Evolutionary conservation across 2,329 filamentous ascomycete genomes (phyloP), one percentile per base, ranked within the genome.

Genomic region (Cercospora sesami): DNA sequence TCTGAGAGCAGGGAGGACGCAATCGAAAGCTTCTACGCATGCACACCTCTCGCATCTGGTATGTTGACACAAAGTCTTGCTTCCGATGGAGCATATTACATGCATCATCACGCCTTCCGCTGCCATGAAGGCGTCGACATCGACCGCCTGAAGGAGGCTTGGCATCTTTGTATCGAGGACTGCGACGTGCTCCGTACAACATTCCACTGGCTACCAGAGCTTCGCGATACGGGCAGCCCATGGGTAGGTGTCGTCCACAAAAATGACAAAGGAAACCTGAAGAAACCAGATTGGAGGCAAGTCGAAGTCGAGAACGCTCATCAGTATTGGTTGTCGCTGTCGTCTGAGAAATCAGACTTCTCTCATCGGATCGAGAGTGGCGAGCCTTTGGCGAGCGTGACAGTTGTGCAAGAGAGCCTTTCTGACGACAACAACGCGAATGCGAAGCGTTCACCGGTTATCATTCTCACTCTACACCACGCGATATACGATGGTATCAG

Each of bases 401-500:
- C 57, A 14, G 18, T 66, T 4, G 66, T 66, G 6, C 57, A 23
- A 10, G 42, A 48, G 18, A 5, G 18, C 6, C 18, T 23, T 23
- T 48, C 9, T 23, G 18, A 48, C 36, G 36, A 39, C 16, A 39
- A 39, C 16, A 39, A 39, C 18, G 42, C 18, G 21, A 48, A 48
- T 12, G 63, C 63, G 21, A 18, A 51, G 14, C 60, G 58, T 16
- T 48, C 31, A 8, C 42, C 55, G 7, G 66, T 70, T 4, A 33
- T 71, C n/a, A 67, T 72, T 21, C 59, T 70, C 14, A 69, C 66
- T 6, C 36, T 70, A 9, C 70, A 73, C 23, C 70, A 72, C 26
- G 68, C 70, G 10, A 68, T 72, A 33, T 73, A 72, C 33, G 70
- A 72, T 26, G 71, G 65, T 2, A 64, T 67, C n/a, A 68, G 66